phyloP scores from a whole-genome alignment of 192 early-diverging fungal genomes.

The Umbelopsis vinacea region DNA sequence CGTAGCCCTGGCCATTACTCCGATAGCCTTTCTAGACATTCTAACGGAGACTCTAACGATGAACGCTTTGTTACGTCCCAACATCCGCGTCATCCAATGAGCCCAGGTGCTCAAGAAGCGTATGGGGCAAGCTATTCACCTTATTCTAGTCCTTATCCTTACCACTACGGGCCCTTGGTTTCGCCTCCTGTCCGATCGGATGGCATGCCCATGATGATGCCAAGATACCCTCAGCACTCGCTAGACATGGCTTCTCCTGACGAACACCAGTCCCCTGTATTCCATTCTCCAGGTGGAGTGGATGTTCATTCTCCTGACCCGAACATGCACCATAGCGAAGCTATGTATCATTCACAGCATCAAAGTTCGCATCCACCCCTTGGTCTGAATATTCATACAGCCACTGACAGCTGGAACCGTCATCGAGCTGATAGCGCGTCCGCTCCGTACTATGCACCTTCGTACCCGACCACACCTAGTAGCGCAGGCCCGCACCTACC shows the following conservation, averaged over 20 bases:
- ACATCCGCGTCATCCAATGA: constrained; percentile 3
- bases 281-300: not conserved
- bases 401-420: constrained; percentile 9
- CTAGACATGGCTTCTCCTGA: constrained; percentile 9
- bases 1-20: constrained; percentile 91
- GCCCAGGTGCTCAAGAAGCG: constrained; percentile 1
- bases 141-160: constrained; percentile 6
- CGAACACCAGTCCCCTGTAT: not conserved
- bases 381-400: constrained; percentile 14
- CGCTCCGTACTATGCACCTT: not conserved
- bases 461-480: constrained; percentile 5
- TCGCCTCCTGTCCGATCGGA: constrained; percentile 7
- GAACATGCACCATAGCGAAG: not conserved
- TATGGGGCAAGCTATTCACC: not conserved
- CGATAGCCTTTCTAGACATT: constrained; percentile 50
- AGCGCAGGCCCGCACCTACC: constrained; percentile 17
- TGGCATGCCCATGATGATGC: constrained; percentile 14
- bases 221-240: constrained; percentile 1
- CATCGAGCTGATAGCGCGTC: constrained; percentile 8
- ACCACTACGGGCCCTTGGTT: constrained; percentile 9
- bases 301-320: not conserved
- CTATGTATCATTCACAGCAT: constrained; percentile 5
- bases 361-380: not conserved
- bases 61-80: not conserved
- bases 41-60: not conserved